phyloP scores from a whole-genome alignment of 169 alveolate genomes.

The Plasmodium vivax region DNA sequence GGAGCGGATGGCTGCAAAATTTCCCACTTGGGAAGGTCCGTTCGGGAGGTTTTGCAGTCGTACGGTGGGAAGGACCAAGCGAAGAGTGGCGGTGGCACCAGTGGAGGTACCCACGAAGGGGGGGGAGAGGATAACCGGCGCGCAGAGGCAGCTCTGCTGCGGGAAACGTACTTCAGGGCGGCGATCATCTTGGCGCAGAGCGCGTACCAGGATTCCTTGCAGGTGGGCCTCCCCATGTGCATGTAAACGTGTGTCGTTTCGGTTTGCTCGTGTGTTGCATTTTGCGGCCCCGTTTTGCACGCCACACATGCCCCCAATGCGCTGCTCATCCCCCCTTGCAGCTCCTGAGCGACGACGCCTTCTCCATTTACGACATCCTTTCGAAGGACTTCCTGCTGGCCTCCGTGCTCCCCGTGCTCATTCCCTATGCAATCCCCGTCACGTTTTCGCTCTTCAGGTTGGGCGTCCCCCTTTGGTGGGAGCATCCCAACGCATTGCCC shows the following conservation, averaged over 20 bases:
- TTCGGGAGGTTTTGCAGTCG: neutral
- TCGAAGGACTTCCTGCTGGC: slow-evolving; percentile 72
- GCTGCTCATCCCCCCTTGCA: slow-evolving; percentile 3
- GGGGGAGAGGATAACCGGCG: neutral
- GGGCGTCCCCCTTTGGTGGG: neutral
- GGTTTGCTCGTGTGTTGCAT: neutral
- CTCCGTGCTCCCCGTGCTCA: slow-evolving; percentile 31
- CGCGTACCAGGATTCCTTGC: slow-evolving; percentile 75
- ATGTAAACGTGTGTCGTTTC: neutral
- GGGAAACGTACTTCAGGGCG: slow-evolving; percentile 36
- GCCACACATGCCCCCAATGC: too few relatives aligned
- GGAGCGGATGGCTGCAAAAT: slow-evolving; percentile 15
- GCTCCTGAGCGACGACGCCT: slow-evolving; percentile 59
- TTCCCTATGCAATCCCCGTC: slow-evolving; percentile 54
- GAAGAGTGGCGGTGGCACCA: too few relatives aligned
- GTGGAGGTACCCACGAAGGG: neutral
- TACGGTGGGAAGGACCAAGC: neutral
- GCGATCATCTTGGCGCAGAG: slow-evolving; percentile 48
- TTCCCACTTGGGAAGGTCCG: neutral
- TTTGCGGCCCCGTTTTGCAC: neutral
- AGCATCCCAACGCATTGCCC: neutral
- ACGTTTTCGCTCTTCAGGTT: slow-evolving; percentile 44
- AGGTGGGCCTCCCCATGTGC: slow-evolving; percentile 1
- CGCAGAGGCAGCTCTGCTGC: neutral
- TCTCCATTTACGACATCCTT: slow-evolving; percentile 62